Evolutionary conservation across 345 rosid genomes (phyloP).

Genomic region (Theobroma cacao): DNA sequence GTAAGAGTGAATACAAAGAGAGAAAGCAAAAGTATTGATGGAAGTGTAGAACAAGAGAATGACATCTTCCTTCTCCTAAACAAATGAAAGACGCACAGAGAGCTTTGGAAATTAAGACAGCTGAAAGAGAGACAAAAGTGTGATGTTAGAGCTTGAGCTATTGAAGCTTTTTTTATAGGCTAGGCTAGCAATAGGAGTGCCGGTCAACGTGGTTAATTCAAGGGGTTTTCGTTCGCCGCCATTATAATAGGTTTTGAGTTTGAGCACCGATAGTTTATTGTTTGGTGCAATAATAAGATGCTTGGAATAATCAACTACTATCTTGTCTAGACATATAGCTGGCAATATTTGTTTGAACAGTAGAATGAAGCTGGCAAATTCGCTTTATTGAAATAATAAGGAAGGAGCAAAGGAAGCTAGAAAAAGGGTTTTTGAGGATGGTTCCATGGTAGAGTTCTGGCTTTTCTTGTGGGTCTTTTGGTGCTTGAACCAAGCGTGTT

Average conservation of each 20-base stretch:
- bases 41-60: not conserved
- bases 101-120: not conserved
- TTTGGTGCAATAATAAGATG: not conserved
- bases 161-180: not conserved
- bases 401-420: not conserved
- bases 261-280: no score
- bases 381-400: no score
- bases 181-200: not conserved
- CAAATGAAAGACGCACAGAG: not conserved
- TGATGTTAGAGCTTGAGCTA: not conserved
- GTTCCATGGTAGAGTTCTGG: not conserved
- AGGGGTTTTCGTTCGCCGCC: no score
- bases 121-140: not conserved
- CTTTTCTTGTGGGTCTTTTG: not conserved
- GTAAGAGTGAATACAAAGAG: not conserved
- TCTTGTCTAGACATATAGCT: not conserved
- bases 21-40: not conserved
- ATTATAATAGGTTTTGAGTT: no score
- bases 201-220: no score
- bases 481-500: not conserved
- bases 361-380: not conserved
- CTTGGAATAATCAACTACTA: not conserved
- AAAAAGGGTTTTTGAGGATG: not conserved
- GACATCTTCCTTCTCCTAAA: not conserved
- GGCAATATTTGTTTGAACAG: not conserved